Evolutionary conservation across 2,329 filamentous ascomycete species (phyloP), one percentile per base, ranked within the genome.

Genomic region (Penicillium brasilianum): DNA sequence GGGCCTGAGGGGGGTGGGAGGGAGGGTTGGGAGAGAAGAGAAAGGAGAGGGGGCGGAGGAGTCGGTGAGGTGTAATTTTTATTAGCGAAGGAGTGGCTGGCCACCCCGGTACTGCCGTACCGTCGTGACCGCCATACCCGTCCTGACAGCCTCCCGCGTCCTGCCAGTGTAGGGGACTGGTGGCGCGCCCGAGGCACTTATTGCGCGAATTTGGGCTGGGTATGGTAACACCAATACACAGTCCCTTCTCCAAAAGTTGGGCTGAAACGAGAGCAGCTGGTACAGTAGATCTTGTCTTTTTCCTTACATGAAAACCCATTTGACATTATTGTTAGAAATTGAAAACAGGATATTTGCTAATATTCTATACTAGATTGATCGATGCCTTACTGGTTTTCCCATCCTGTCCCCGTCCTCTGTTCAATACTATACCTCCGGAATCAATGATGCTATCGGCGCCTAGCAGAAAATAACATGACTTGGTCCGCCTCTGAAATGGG

Each of bases 61-160:
- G 68, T 70, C 71, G 71, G 66, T 68, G 71, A 71, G 64, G 61
- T 51, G 65, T 64, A 66, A 66, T 66, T 66, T 67, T 57, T 50
- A 57, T 58, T 68, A 66, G 67, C 64, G 62, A 67, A 67, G 62
- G 66, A 65, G 62, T 60, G 58, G 64, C 59, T 61, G 58, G 54
- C 50, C 11, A 44, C 57, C 55, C 46, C 18, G 32, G 22, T 52
- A 22, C 18, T 52, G 50, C 30, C 11, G 37, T 28, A 39, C 20
- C 28, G 37, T 14, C 34, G 16, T 41, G 16, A 30, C 37, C 20
- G 34, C 32, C 34, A 28, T 39, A 39, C 16, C 50, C 34, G 50
- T 53, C 20, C 25, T 20, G 9, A 9, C 13, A 25, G 44, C 20
- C 20, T 28, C 32, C 37, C 22, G 51, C 30, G 44, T 16, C 30